Evolutionary conservation across 345 rosid genomes (phyloP), one percentile per base, ranked within the genome.

Genomic region (Eucalyptus polyanthemos): DNA sequence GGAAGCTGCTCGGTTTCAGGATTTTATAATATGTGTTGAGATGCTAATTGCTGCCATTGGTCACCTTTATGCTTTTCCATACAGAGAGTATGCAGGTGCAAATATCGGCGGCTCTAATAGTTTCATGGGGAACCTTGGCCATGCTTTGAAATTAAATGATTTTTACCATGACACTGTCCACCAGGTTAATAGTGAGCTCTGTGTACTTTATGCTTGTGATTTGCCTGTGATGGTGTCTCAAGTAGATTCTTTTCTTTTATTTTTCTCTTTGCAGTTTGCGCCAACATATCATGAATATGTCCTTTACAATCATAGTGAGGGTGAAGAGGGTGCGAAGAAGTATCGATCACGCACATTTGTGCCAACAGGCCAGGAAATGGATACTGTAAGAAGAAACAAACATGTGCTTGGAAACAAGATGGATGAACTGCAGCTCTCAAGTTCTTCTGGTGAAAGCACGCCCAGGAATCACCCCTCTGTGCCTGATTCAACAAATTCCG

Each of bases 341-440:
- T 98, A 98, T 88, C 91, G 98, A 44, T 96, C 99, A 13, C 93
- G 99, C 34, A 98, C 99, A 58, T 98, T 97, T 93, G 99, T 97
- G 91, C 99, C 99, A 51, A 98, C 99, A 65, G 99, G 99, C 53
- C 97, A 94, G 47, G 99, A 97, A 92, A 98, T 98, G 99, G 99
- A 97, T 92, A 94, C 94, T 47, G 97, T 95, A 44, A 94, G 99
- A 92, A 98, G 92, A 93, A 96, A 95, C 96, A 95, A 95, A 88
- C 92, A 85, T 88, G 50, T 94, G 89, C 92, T 92, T 86, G 98
- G 97, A 88, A 94, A 93, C 94, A 97, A 94, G 93, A 89, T 95
- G 88, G 99, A 96, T 86, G 99, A 96, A 80, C 92, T 95, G 90
- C 97, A 97, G 81, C 93, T 95, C 50, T 95, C 97, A 22, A 93